Conservation (phyloP, 2,329 filamentous ascomycete species). For the Diplodia scrobiculata region DNA sequence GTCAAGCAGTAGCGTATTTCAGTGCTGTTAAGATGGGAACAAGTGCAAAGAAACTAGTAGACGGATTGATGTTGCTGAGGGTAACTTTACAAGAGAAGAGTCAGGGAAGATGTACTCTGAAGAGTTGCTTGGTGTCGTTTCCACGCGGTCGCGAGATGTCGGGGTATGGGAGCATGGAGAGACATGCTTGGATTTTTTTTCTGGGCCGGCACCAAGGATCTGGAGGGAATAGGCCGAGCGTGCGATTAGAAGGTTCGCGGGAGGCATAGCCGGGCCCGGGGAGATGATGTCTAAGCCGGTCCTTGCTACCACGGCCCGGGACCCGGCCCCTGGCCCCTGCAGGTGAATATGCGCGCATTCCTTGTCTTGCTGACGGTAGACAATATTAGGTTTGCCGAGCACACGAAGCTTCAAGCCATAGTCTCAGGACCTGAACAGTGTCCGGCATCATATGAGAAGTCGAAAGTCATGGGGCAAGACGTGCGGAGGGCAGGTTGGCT, state of each 20-base stretch:
- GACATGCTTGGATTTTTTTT: background rate
- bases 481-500: background rate
- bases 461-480: background rate
- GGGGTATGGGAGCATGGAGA: conserved; percentile 7
- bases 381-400: background rate
- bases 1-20: background rate
- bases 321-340: conserved; percentile 11
- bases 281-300: conserved; percentile 6
- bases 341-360: conserved; percentile 3
- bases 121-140: background rate
- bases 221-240: conserved; percentile 8
- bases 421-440: too few species aligned
- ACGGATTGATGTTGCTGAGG: background rate
- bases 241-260: conserved; percentile 3
- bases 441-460: too few species aligned
- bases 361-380: background rate
- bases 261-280: background rate
- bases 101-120: background rate
- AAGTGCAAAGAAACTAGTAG: background rate
- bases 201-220: conserved; percentile 13
- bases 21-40: background rate
- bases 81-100: background rate
- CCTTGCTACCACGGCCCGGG: conserved; percentile 3
- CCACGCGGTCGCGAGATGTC: conserved; percentile 7
- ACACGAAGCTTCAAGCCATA: conserved; percentile 1